Evolutionary conservation across 192 early-diverging fungal species (phyloP).

Genomic region (Nowakowskiella sp.): DNA sequence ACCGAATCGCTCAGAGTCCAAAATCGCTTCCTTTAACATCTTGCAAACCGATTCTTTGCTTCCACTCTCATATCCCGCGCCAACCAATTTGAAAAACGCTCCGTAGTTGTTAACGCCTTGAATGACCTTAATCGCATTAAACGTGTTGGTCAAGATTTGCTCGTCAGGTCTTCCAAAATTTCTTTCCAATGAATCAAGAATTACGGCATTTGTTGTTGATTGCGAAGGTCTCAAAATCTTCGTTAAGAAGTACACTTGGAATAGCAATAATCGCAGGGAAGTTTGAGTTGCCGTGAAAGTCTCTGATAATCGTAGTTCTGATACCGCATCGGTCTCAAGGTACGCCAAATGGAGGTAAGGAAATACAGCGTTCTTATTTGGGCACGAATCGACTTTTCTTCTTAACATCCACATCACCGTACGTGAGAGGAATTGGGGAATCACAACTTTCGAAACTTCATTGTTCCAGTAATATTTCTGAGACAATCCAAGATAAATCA

Average conservation of each 20-base stretch:
- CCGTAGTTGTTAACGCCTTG: not conserved
- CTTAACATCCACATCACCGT: constrained; percentile 2
- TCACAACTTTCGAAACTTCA: not conserved
- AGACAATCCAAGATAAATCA: not conserved
- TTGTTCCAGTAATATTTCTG: not conserved
- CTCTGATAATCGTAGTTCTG: not conserved
- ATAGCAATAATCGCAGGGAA: constrained; percentile 2
- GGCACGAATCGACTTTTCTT: not conserved
- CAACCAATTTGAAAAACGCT: not conserved
- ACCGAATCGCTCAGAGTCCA: not conserved
- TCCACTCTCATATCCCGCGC: not conserved
- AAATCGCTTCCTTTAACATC: not conserved
- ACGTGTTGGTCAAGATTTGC: not conserved
- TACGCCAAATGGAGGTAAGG: constrained; percentile 19
- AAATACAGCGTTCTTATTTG: not conserved
- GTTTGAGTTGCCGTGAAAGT: constrained; percentile 5
- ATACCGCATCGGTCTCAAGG: constrained; percentile 5
- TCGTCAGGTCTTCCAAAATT: not conserved
- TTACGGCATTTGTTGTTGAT: no score
- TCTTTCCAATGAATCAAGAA: not conserved
- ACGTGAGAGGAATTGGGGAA: not conserved
- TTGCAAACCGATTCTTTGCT: not conserved
- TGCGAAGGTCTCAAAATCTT: not conserved
- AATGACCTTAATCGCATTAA: not conserved
- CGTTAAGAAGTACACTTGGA: constrained; percentile 1